phyloP scores from a whole-genome alignment of 352 stramenopile species.

The Globisporangium paroecandrum region DNA sequence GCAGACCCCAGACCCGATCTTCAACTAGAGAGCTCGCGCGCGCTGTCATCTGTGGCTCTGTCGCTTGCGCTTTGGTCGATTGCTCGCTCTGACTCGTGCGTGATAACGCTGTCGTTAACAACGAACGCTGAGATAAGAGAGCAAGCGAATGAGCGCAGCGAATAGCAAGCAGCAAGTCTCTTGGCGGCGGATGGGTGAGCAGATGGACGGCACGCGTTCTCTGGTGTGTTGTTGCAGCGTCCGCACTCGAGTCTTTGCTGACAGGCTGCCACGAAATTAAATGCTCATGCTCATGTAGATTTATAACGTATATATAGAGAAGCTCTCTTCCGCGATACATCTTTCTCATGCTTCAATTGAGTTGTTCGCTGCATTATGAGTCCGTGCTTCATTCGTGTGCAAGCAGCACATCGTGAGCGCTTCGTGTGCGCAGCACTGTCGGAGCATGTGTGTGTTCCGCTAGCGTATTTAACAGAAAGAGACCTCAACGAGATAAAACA shows the following conservation, averaged over 20 bases:
- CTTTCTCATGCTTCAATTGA: not conserved
- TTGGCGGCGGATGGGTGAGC: not conserved
- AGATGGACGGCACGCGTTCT: not conserved
- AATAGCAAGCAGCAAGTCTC: not conserved
- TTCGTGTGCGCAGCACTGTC: too few relatives aligned
- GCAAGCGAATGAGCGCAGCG: not conserved
- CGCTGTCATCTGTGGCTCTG: not conserved
- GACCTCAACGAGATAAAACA: too few relatives aligned
- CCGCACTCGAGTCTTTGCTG: not conserved
- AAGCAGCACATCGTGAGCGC: too few relatives aligned
- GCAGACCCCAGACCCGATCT: slow-evolving; percentile 88
- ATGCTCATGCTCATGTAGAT: slow-evolving; percentile 17
- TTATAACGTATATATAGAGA: slow-evolving; percentile 26
- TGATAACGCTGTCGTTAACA: not conserved
- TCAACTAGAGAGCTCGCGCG: slow-evolving; percentile 46
- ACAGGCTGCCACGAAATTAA: slow-evolving; percentile 2
- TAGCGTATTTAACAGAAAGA: too few relatives aligned
- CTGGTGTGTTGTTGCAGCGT: not conserved
- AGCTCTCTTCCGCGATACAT: slow-evolving; percentile 3
- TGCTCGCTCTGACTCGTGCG: too few relatives aligned
- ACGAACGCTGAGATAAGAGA: not conserved
- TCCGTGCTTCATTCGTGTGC: too few relatives aligned
- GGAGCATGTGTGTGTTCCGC: too few relatives aligned
- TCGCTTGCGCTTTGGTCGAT: not conserved
- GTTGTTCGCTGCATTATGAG: not conserved